Conservation (phyloP, 768 basidiomycete species). For the Rhodotorula diobovata region DNA sequence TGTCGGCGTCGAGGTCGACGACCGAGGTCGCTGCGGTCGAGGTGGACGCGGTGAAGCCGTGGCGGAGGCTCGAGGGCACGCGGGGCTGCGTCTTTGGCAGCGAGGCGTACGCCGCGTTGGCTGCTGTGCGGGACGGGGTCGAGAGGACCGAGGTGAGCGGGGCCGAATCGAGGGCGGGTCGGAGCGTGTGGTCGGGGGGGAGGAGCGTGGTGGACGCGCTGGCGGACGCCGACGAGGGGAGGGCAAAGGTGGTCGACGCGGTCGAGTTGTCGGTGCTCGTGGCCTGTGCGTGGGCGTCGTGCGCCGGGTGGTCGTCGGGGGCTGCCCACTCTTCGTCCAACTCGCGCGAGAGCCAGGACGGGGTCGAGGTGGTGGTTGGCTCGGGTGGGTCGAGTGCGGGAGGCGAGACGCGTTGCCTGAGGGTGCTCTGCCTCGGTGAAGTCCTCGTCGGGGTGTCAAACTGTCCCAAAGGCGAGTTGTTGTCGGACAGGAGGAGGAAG, state of each 20-base stretch:
- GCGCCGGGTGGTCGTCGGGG: background rate
- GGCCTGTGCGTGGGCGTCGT: background rate
- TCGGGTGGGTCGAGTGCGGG: background rate
- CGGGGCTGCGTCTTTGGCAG: constrained; percentile 21
- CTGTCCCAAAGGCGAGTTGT: background rate
- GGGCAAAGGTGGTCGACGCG: background rate
- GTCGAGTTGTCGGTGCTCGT: background rate
- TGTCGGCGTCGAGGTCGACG: background rate
- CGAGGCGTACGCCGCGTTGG: background rate
- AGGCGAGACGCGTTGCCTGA: background rate
- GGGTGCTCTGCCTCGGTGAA: background rate
- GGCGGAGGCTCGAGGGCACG: constrained; percentile 41
- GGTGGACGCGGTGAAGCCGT: constrained; percentile 23
- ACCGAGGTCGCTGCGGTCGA: background rate
- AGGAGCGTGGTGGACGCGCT: background rate
- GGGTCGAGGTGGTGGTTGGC: background rate
- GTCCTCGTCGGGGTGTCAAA: background rate
- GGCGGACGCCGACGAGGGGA: background rate
- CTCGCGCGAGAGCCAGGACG: constrained; percentile 11
- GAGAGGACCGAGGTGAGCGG: background rate
- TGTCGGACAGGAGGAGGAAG: background rate
- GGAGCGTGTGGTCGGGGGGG: background rate
- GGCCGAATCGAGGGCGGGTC: too few relatives aligned
- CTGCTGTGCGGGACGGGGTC: background rate
- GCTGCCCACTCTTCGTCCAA: background rate